These are phyloP conservation scores for Dendrocalamus latiflorus DNA, from an alignment of 202 grass and related monocot genomes.

Conservation along the genomic window DNA sequence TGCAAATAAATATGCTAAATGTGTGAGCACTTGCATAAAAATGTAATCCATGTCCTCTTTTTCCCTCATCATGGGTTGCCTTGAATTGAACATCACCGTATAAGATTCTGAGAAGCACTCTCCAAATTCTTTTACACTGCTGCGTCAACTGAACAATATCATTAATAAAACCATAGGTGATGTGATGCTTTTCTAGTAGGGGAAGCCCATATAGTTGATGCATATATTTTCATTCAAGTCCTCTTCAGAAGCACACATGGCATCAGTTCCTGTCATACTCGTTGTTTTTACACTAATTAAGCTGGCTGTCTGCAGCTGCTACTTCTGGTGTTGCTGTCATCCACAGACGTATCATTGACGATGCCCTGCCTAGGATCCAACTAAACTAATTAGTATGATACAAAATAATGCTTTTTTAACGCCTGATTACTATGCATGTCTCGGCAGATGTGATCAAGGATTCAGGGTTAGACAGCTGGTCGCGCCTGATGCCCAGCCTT, in stretches of 20 bases:
- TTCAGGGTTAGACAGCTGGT: background rate
- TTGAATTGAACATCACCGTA: background rate
- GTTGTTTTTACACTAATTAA: background rate
- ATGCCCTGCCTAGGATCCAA: background rate
- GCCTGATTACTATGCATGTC: background rate
- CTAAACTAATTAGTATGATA: background rate
- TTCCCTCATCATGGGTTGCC: background rate
- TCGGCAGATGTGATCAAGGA: background rate
- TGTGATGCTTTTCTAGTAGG: background rate
- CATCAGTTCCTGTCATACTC: background rate
- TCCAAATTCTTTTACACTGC: background rate
- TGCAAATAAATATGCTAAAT: background rate
- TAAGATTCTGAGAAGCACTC: background rate
- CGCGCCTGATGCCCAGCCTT: background rate
- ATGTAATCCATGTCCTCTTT: background rate
- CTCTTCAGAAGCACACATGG: conserved; percentile 19
- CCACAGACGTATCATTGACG: conserved; percentile 17
- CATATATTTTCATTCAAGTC: background rate
- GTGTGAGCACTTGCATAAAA: background rate
- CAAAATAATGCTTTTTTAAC: background rate
- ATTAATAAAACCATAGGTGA: background rate
- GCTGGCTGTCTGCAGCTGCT: conserved; percentile 6
- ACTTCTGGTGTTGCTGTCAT: conserved; percentile 25
- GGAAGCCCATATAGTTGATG: background rate
- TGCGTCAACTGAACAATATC: background rate